phyloP scores from a whole-genome alignment of 2,329 filamentous ascomycete species.

The Colletotrichum theobromicola region DNA sequence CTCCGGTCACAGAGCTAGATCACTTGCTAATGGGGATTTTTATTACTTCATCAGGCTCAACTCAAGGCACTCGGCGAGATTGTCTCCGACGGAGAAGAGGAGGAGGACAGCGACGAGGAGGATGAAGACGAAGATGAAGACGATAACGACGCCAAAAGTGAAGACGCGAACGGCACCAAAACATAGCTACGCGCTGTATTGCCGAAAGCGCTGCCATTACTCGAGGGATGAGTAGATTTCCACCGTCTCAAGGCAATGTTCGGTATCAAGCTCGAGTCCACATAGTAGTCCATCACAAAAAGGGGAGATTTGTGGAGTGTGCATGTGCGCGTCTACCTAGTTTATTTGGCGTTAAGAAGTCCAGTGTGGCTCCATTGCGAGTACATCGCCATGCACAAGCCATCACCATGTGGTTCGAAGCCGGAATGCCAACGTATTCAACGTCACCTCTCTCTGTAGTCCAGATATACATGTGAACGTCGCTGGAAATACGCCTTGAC shows the following conservation, averaged over 20 bases:
- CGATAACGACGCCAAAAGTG: conserved; percentile 24
- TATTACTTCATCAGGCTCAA: conserved; percentile 47
- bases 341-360: neutral
- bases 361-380: neutral
- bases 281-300: neutral
- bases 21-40: neutral
- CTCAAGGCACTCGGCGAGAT: conserved; percentile 70
- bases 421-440: neutral
- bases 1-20: neutral
- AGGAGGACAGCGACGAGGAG: conserved; percentile 60
- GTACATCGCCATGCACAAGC: too few species aligned
- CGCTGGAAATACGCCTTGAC: neutral
- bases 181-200: neutral
- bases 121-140: conserved; percentile 50
- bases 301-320: neutral
- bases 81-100: conserved; percentile 79
- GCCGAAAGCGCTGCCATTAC: neutral
- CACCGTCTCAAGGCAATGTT: neutral
- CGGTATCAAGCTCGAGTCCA: neutral
- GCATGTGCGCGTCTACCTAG: neutral
- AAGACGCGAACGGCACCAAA: conserved; percentile 10
- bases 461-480: neutral
- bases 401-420: too few species aligned
- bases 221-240: neutral
- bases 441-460: neutral